A percentile compares a stretch with the other conserved stretches of the same genome.
These are phyloP conservation scores for Acanthamoeba culbertsoni DNA, from an alignment of 208 protist genomes.

Conservation along the genomic window DNA sequence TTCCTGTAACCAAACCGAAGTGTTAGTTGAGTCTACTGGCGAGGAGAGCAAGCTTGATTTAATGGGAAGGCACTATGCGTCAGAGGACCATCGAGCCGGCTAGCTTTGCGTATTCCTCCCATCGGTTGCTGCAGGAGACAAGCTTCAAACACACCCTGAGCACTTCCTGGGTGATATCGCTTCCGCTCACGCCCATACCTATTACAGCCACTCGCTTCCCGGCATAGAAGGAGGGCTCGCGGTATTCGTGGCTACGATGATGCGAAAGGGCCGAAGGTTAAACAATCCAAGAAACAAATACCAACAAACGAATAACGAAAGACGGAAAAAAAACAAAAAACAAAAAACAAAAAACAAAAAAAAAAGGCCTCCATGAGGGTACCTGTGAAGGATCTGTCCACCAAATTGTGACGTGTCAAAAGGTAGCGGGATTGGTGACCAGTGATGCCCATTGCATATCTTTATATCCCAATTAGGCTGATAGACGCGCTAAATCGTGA, in stretches of 20 bases:
- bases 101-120: neutral
- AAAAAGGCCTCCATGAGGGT: no score
- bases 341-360: no score
- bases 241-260: neutral
- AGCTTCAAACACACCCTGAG: neutral
- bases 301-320: no score
- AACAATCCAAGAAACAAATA: no score
- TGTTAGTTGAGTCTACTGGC: neutral
- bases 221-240: neutral
- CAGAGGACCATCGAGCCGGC: neutral
- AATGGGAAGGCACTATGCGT: no score
- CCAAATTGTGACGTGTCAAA: neutral
- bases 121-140: neutral
- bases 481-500: neutral
- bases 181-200: neutral
- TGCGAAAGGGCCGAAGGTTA: neutral
- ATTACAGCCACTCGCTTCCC: neutral
- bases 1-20: neutral
- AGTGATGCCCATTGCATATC: constrained; percentile 11
- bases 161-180: constrained; percentile 12
- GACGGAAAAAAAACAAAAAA: no score
- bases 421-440: neutral
- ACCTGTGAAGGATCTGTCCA: neutral
- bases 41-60: no score
- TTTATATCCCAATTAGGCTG: neutral